Base-by-base conservation (phyloP, 106 monocot species). In the Platanthera guangdongensis region DNA sequence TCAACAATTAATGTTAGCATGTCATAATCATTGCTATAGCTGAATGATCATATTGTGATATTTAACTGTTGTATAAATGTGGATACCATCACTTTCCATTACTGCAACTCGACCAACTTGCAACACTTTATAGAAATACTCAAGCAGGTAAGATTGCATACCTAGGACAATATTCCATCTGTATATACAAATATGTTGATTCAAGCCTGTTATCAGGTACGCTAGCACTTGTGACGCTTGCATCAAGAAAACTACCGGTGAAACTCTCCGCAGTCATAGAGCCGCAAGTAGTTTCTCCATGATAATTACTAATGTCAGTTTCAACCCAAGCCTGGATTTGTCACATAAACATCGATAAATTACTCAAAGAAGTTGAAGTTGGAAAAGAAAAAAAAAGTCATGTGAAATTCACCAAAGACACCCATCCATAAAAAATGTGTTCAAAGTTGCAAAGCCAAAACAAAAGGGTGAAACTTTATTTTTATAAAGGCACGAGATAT, bases 161-260 rank as follows among this genome's bases (percentile, higher is more conserved):
- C 97, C 93, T 81, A 25, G 86, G 99, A 65, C 99, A 99, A 76
- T 94, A 99, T 72, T 99, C 99, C 99, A 99, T 99, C 74, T 99
- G 99, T 84, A 99, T 99, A 57, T 94, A 99, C 70, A 99, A 85
- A 59, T 87, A 94, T 47, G 85, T 92, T 12, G 84, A 83, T 85
- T 92, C 99, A 72, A 87, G 80, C 45, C 21, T 73, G 52, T 83
- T 81, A 59, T 80, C 84, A 80, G 75, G 45, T 48, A 57, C 79
- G 65, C 55, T n/a, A 51, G 75, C 79, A 87, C 82, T 79, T 47
- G 84, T 55, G 60, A 82, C 75, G 53, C 85, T 94, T 60, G 59
- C 71, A 81, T 82, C 87, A 8, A 64, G 50, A 39, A 77, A 79
- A 71, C 88, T 88, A 72, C 62, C 77, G 71, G 74, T 85, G 71